Evolutionary conservation across 1,139 yeast species (phyloP).

Genomic region (Suhomyces terraborum): DNA sequence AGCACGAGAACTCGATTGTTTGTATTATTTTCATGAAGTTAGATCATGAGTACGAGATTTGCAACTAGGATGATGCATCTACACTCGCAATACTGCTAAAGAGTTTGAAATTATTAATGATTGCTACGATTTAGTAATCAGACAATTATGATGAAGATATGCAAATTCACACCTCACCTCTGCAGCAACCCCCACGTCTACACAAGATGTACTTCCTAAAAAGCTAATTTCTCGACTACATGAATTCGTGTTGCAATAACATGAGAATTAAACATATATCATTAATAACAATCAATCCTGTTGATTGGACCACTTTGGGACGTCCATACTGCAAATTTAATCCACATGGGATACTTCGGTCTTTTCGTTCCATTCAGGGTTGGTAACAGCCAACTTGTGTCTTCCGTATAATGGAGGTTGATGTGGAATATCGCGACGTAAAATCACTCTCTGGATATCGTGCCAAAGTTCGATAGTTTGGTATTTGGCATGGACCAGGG

Average conservation of each 20-base stretch:
- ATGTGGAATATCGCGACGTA: conserved; percentile 46
- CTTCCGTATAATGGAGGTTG: conserved; percentile 57
- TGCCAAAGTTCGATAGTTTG: conserved; percentile 50
- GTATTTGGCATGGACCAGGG: conserved; percentile 54
- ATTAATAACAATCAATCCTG: not conserved
- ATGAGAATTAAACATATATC: not conserved
- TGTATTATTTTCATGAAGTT: not conserved
- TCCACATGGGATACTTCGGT: conserved; percentile 52
- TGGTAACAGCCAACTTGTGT: conserved; percentile 58
- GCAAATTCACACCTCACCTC: no score
- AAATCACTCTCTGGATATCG: conserved; percentile 43
- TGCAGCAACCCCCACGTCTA: no score
- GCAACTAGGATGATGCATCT: no score
- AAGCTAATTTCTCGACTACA: no score
- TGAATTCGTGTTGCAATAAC: not conserved
- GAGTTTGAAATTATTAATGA: no score
- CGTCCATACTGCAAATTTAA: conserved; percentile 15
- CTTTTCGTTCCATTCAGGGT: conserved; percentile 62
- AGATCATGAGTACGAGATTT: not conserved
- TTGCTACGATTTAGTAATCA: not conserved
- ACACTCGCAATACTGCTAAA: no score
- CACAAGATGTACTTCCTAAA: no score
- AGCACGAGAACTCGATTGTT: not conserved
- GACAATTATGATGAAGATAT: no score
- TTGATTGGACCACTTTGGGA: not conserved